Base-by-base conservation (phyloP, 768 basidiomycete species). In the Mycena vulgaris region DNA sequence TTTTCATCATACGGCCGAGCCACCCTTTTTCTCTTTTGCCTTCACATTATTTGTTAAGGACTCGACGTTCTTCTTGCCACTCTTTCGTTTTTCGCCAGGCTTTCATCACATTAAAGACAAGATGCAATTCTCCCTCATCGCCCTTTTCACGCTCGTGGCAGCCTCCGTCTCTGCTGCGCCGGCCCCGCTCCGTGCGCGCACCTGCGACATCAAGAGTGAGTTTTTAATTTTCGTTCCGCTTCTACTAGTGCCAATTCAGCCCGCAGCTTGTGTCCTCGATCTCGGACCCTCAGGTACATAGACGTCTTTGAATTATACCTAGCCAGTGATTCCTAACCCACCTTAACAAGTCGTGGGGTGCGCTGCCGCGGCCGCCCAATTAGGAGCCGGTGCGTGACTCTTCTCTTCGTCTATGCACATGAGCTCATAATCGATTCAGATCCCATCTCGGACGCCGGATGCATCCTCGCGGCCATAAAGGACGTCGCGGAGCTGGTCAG, bases 101-200 rank as follows among this genome's bases (percentile, higher is more conserved):
- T 31, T 40, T 39, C 16, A n/a, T 11, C 21, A 53, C 2, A 53
- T 53, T 48, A 16, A 23, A 47, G 58, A 64, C 63, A 64, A 30
- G 52, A 64, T 64, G 63, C 63, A 64, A 31, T 45, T 64, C 63
- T 45, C 52, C 31, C 40, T 55, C 52, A 11, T 55, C n/a, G 39
- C 63, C 63, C 19, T 64, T 21, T 25, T 64, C 11, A 40, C 40
- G 14, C 21, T 64, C 30, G 37, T 23, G 13, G 63, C 39, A 10
- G 10, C 52, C 30, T n/a, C 52, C 8, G 63, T 33, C 28, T 28
- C 30, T 11, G 63, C 63, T 19, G 52, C 21, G 2, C 51, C 62
- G 27, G 51, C 25, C 23, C 52, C 63, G 23, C 40, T 55, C 8
- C 52, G 52, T n/a, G 16, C 52, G 52, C 28, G 21, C 61, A 63